Base-by-base conservation (phyloP, 805 yeast species). In the Candida jianshihensis region DNA sequence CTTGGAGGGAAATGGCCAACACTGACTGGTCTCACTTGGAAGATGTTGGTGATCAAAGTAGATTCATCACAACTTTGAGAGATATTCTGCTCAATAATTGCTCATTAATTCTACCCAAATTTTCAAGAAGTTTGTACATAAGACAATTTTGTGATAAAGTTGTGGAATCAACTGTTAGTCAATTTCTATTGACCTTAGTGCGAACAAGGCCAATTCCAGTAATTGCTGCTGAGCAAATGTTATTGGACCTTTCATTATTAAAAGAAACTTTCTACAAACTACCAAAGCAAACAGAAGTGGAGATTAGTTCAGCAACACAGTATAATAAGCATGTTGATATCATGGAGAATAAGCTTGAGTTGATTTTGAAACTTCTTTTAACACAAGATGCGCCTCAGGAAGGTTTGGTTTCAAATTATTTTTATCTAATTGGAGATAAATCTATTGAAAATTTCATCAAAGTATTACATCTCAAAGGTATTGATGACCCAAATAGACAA, bases 1-100 rank as follows among this genome's bases (percentile, higher is more conserved):
- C 81, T 5, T 89, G 96, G 95, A 69, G 92, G 45, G 96, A 87
- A 49, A 78, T 92, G 70, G 61, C 70, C 9, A 80, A 79, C 46
- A 74, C 78, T 31, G 81, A 85, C 54, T 88, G 96, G 96, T 65
- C 68, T 20, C 63, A 67, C 26, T 58, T 75, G 43, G 75, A 71
- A 20, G 66, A 69, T n/a, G 84, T 81, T 3, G 77, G 75, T 20
- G 90, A 80, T 43, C 78, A 81, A 44, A 82, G 95, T 30, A 60
- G 78, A 34, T 89, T 84, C 48, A 72, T 83, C 53, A 56, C 61
- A 6, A 83, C 84, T 18, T 57, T 85, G 34, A 70, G 71, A 36
- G 57, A 59, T 6, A 60, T 70, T 1, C 49, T 83, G 14, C 46
- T 60, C 1, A 71, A 68, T 24, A 64, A 70, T 38, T 70, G 71